Conservation (phyloP, 768 basidiomycete species). For the Collybiopsis luxurians region DNA sequence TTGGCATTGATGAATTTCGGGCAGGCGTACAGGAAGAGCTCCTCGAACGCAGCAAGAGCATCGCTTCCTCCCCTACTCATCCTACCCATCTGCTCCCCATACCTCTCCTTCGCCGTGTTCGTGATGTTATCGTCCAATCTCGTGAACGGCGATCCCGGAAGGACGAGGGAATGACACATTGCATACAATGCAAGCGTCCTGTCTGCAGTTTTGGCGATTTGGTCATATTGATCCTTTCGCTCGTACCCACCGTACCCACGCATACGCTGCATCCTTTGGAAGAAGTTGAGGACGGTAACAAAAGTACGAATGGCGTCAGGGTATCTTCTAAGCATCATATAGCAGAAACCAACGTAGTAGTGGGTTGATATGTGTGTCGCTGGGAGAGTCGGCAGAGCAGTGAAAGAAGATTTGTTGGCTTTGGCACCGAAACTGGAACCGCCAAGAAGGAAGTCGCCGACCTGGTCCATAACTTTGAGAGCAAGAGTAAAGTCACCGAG, state of each 20-base stretch:
- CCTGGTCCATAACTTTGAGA: slow-evolving; percentile 91
- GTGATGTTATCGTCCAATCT: slow-evolving; percentile 93
- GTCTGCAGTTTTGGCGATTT: slow-evolving; percentile 98
- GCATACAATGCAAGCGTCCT: slow-evolving; percentile 97
- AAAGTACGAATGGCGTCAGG: slow-evolving; percentile 95
- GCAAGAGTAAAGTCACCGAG: slow-evolving; percentile 96
- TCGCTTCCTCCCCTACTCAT: slow-evolving; percentile 82
- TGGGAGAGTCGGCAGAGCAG: slow-evolving; percentile 80
- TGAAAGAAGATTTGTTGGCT: slow-evolving; percentile 2
- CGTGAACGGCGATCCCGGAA: slow-evolving; percentile 59
- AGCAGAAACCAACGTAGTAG: slow-evolving; percentile 97
- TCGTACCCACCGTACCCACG: slow-evolving; percentile 84
- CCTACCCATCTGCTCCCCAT: slow-evolving; percentile 86
- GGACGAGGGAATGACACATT: slow-evolving; percentile 77
- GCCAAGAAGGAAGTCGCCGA: slow-evolving; percentile 43
- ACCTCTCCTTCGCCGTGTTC: slow-evolving; percentile 89
- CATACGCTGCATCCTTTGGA: slow-evolving; percentile 95
- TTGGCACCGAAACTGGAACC: slow-evolving; percentile 5
- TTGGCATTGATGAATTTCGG: slow-evolving; percentile 97
- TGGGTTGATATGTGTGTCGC: slow-evolving; percentile 96
- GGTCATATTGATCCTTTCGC: slow-evolving; percentile 93
- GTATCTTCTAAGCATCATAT: slow-evolving; percentile 91
- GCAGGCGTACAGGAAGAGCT: slow-evolving; percentile 92
- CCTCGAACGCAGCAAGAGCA: slow-evolving; percentile 78
- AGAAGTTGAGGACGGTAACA: slow-evolving; percentile 91